Percentiles rank a stretch among this genome's conserved stretches.
Conservation (phyloP, 2,329 filamentous ascomycete genomes). For the Karstenula rhodostoma region DNA sequence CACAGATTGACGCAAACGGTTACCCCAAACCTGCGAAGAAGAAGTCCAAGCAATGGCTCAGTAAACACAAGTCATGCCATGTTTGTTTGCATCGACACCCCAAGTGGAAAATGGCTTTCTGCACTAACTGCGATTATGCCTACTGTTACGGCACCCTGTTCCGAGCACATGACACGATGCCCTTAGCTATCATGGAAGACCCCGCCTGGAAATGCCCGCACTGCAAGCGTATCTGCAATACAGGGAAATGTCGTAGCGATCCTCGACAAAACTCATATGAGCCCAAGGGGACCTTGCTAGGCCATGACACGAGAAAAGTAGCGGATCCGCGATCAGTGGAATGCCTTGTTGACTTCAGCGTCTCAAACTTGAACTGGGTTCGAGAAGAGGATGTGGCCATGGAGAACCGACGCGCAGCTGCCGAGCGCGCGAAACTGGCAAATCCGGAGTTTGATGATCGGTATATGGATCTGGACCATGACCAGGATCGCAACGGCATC, state of each 20-base stretch:
- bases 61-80: slow-evolving; percentile 72
- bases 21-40: slow-evolving; percentile 70
- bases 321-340: slow-evolving; percentile 93
- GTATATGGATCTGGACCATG: slow-evolving; percentile 53
- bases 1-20: slow-evolving; percentile 71
- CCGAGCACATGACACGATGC: slow-evolving; percentile 89
- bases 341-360: slow-evolving; percentile 85
- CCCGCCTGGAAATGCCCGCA: slow-evolving; percentile 88
- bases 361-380: slow-evolving; percentile 88
- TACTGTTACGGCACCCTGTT: slow-evolving; percentile 97
- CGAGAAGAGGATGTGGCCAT: slow-evolving; percentile 62
- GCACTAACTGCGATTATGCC: slow-evolving; percentile 75
- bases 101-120: slow-evolving; percentile 84
- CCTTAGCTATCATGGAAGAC: slow-evolving; percentile 80
- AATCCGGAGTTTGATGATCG: slow-evolving; percentile 57
- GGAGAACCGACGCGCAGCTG: slow-evolving; percentile 61
- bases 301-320: slow-evolving; percentile 88
- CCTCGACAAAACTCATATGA: slow-evolving; percentile 78
- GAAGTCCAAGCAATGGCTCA: slow-evolving; percentile 59
- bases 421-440: slow-evolving; percentile 59
- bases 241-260: slow-evolving; percentile 76
- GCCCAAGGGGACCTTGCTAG: slow-evolving; percentile 85
- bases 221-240: slow-evolving; percentile 87
- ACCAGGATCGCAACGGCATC: slow-evolving; percentile 49
- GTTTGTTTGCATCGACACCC: slow-evolving; percentile 83